Conservation (phyloP, 2,329 filamentous ascomycete genomes). For the Talaromyces sp. region DNA sequence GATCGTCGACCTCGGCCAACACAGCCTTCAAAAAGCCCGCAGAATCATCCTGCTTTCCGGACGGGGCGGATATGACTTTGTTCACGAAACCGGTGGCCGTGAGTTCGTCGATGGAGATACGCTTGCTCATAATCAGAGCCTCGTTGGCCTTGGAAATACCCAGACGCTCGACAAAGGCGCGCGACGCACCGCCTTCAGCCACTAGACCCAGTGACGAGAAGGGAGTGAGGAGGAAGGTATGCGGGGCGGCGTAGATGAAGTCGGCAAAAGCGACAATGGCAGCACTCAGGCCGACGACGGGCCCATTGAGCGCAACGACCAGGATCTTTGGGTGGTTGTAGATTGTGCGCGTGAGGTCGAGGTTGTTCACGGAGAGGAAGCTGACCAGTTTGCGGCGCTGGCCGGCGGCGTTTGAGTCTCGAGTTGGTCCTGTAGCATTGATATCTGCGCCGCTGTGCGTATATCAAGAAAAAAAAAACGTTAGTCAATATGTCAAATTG, state of each 20-base stretch:
- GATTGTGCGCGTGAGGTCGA: constrained; percentile 85
- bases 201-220: constrained; percentile 84
- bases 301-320: constrained; percentile 84
- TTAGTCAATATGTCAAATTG: neutral
- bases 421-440: constrained; percentile 23
- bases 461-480: neutral
- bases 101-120: constrained; percentile 68
- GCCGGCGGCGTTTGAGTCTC: constrained; percentile 17
- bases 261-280: constrained; percentile 79
- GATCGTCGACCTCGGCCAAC: constrained; percentile 72
- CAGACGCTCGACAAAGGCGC: constrained; percentile 72
- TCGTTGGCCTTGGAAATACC: constrained; percentile 83
- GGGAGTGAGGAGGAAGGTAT: constrained; percentile 81
- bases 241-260: constrained; percentile 82
- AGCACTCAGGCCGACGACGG: constrained; percentile 80
- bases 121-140: constrained; percentile 84
- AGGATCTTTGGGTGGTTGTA: constrained; percentile 93
- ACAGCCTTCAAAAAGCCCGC: constrained; percentile 67
- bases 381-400: constrained; percentile 58
- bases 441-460: constrained; percentile 10
- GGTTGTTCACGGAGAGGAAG: constrained; percentile 75
- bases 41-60: constrained; percentile 55
- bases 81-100: constrained; percentile 78
- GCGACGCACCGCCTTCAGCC: constrained; percentile 75
- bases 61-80: constrained; percentile 61